These are phyloP conservation scores for Spathaspora girioi DNA, from an alignment of 805 yeast species.

Conservation along the genomic window DNA sequence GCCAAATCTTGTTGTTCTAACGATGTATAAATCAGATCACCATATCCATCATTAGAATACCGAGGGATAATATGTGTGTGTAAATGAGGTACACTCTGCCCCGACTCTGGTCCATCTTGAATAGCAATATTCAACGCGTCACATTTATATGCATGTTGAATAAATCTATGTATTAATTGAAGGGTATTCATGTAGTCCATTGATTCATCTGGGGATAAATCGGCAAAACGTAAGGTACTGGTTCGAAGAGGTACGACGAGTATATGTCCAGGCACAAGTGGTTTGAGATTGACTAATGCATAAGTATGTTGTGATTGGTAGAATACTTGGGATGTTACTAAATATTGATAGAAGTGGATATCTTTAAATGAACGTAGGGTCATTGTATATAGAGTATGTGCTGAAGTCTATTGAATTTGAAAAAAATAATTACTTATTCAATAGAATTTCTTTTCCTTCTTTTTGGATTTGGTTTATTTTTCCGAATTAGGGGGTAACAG, in stretches of 20 bases:
- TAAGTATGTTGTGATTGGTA: slow-evolving; percentile 62
- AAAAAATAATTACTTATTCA: no score
- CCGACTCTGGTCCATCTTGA: slow-evolving; percentile 95
- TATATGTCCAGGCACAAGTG: slow-evolving; percentile 92
- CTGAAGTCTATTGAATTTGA: no score
- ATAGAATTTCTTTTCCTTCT: no score
- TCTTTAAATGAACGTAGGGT: slow-evolving; percentile 9
- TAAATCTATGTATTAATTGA: slow-evolving; percentile 65
- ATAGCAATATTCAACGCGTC: slow-evolving; percentile 86
- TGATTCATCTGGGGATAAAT: slow-evolving; percentile 68
- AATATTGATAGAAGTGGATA: slow-evolving; percentile 48
- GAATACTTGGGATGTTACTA: slow-evolving; percentile 56
- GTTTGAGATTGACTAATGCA: slow-evolving; percentile 89
- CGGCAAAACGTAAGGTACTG: slow-evolving; percentile 58
- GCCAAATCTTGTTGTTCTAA: slow-evolving; percentile 57
- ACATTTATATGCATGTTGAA: slow-evolving; percentile 65
- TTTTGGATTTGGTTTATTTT: neutral
- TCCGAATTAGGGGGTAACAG: neutral
- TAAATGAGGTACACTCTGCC: slow-evolving; percentile 93
- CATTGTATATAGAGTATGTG: neutral
- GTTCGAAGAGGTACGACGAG: slow-evolving; percentile 78
- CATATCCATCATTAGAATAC: slow-evolving; percentile 50
- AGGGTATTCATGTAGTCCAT: slow-evolving; percentile 75
- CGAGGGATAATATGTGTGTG: slow-evolving; percentile 95
- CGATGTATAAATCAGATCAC: slow-evolving; percentile 58